phyloP scores from a whole-genome alignment of 257 asterid genomes.

The Leptodermis oblonga region DNA sequence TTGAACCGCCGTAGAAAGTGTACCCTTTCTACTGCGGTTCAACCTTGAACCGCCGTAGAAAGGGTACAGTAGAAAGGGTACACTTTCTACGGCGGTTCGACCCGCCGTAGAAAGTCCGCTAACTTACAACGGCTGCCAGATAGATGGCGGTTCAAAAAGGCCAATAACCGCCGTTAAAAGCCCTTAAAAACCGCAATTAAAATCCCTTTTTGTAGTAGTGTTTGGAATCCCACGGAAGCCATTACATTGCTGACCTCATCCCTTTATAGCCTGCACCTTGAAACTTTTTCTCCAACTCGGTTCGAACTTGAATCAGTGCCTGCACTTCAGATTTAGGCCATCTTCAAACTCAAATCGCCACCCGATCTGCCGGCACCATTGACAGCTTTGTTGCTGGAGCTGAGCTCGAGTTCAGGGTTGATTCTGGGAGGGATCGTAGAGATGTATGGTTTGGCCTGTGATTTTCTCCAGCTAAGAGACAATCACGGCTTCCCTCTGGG shows the following conservation, averaged over 20 bases:
- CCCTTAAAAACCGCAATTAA: too few relatives aligned
- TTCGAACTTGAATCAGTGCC: conserved; percentile 38
- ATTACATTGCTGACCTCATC: conserved; percentile 22
- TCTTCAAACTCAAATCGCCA: conserved; percentile 2
- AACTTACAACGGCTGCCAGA: too few relatives aligned
- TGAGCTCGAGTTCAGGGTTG: neutral
- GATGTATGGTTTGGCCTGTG: conserved; percentile 40
- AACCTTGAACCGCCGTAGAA: too few relatives aligned
- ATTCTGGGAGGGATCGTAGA: conserved; percentile 11
- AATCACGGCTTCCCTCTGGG: conserved; percentile 43
- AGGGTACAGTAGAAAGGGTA: too few relatives aligned
- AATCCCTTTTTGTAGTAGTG: conserved; percentile 46
- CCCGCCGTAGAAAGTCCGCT: too few relatives aligned
- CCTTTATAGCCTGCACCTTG: conserved; percentile 16
- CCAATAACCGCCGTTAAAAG: too few relatives aligned
- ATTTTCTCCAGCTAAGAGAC: conserved; percentile 54
- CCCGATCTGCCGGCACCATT: too few relatives aligned
- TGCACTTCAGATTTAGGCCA: conserved; percentile 38
- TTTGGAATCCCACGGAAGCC: conserved; percentile 36
- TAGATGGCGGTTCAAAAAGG: too few relatives aligned
- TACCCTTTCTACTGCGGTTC: too few relatives aligned
- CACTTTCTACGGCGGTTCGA: too few relatives aligned
- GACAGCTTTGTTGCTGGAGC: neutral
- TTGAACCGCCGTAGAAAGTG: too few relatives aligned
- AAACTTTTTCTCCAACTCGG: conserved; percentile 23